These are phyloP conservation scores for Cinnamomum micranthum DNA, from an alignment of 164 flowering plant species.

Conservation along the genomic window DNA sequence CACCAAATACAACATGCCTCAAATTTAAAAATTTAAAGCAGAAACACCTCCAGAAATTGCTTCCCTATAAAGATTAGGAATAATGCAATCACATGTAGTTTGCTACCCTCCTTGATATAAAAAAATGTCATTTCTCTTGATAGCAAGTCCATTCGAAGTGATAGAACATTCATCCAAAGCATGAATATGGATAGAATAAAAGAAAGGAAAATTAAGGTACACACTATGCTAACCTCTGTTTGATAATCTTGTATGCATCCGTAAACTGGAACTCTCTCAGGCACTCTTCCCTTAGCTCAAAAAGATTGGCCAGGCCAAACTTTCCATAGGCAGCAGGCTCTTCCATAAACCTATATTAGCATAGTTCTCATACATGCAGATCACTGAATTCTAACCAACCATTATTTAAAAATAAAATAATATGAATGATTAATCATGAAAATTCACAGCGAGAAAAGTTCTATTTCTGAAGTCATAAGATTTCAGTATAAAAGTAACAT, in stretches of 20 bases:
- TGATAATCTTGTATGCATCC: conserved; percentile 92
- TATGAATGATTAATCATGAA: background rate
- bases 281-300: conserved; percentile 98
- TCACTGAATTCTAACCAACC: background rate
- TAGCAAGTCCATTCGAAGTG: conserved; percentile 15
- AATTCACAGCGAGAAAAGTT: background rate
- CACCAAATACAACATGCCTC: too few relatives aligned
- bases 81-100: background rate
- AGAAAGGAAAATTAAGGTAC: background rate
- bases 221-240: conserved; percentile 61
- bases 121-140: conserved; percentile 13
- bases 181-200: background rate
- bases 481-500: too few relatives aligned
- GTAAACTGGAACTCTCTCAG: conserved; percentile 91
- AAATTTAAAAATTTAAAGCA: background rate
- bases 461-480: background rate
- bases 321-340: conserved; percentile 99
- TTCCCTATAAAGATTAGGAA: background rate
- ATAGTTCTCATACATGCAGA: background rate
- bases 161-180: background rate
- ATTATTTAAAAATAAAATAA: background rate
- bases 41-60: background rate
- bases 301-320: conserved; percentile 89
- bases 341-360: conserved; percentile 75
- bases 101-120: too few relatives aligned